These are phyloP conservation scores for Rosa hybrid DNA, from an alignment of 331 rosid genomes.

Conservation along the genomic window DNA sequence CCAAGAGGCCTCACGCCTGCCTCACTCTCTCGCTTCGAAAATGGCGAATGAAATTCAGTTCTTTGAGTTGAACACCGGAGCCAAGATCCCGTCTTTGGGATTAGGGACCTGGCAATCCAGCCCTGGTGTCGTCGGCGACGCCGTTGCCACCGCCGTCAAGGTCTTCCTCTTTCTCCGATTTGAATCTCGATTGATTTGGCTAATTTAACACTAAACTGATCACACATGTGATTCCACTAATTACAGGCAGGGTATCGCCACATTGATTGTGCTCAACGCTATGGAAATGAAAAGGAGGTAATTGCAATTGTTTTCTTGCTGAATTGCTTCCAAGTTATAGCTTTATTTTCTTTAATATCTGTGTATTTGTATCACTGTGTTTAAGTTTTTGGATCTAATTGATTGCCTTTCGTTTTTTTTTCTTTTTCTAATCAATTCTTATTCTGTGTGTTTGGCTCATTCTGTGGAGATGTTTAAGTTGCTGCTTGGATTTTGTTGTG, in stretches of 20 bases:
- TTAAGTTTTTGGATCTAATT: background rate
- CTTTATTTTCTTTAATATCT: background rate
- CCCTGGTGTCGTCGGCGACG: conserved; percentile 52
- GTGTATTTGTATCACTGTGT: too few species aligned
- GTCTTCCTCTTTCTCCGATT: conserved; percentile 28
- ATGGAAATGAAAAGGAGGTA: conserved; percentile 77
- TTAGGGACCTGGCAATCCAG: conserved; percentile 72
- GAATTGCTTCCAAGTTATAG: background rate
- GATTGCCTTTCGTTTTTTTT: background rate
- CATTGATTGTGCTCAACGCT: conserved; percentile 80
- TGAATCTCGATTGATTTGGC: background rate
- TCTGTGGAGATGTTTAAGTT: background rate
- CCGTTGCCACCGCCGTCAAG: conserved; percentile 54
- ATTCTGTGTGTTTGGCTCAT: background rate
- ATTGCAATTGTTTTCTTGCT: background rate
- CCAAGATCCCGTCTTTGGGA: conserved; percentile 64
- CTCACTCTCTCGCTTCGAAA: background rate
- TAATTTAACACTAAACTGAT: too few species aligned
- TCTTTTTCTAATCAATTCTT: background rate
- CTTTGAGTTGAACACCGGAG: conserved; percentile 57
- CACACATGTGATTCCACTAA: background rate
- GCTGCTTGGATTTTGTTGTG: background rate
- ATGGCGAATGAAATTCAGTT: conserved; percentile 47
- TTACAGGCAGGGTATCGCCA: conserved; percentile 72
- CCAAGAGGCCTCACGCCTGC: background rate